These are phyloP conservation scores for Ensete ventricosum DNA, from an alignment of 176 grass and related monocot genomes.

Conservation along the genomic window DNA sequence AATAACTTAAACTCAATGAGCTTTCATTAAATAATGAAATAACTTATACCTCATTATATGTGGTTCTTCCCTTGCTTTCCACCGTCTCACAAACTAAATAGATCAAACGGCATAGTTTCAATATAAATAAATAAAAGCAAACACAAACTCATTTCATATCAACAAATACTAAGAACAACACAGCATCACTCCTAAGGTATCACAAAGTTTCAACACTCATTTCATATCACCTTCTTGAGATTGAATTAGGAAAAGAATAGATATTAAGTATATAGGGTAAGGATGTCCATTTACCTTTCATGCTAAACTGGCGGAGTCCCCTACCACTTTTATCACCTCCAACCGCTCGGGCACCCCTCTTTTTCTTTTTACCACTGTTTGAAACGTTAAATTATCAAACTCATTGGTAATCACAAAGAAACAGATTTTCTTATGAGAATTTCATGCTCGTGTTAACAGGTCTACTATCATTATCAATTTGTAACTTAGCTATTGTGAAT, in stretches of 20 bases:
- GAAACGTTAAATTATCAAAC: constrained; percentile 11
- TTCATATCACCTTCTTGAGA: background rate
- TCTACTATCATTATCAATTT: no score
- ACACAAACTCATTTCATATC: background rate
- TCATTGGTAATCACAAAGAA: background rate
- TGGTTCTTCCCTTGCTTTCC: constrained; percentile 98
- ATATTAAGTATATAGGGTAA: background rate
- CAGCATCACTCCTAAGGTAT: background rate
- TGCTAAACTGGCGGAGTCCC: constrained; percentile 95
- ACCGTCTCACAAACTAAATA: constrained; percentile 90
- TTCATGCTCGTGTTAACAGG: no score
- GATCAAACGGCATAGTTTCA: constrained; percentile 2
- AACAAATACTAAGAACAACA: background rate
- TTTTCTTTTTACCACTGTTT: constrained; percentile 87
- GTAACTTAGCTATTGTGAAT: background rate
- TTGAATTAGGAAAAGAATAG: background rate
- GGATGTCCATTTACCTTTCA: constrained; percentile 54
- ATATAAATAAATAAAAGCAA: constrained; percentile 11
- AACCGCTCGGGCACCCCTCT: constrained; percentile 50
- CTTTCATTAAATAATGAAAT: no score
- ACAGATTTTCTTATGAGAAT: background rate
- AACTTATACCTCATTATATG: constrained; percentile 78
- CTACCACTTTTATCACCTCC: constrained; percentile 88
- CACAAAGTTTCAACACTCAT: no score
- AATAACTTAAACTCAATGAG: no score